Base-by-base conservation (phyloP, 257 asterid genomes). In the Dorcoceras hygrometricum region DNA sequence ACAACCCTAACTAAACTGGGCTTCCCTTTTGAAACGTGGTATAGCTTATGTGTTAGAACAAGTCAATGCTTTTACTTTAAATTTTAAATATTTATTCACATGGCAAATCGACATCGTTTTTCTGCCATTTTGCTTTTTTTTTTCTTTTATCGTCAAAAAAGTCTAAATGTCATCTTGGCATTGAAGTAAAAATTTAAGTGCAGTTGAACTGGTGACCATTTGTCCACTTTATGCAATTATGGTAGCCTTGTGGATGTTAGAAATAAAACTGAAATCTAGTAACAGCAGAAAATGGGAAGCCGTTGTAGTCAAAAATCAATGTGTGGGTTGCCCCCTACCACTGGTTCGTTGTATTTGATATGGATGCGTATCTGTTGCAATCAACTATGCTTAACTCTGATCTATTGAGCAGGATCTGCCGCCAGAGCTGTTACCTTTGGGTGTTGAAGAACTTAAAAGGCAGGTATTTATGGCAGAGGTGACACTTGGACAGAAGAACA, bases 381-480 rank as follows among this genome's bases (percentile, higher is more conserved):
- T 54, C 12, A 50, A 56, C 0, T 43, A 34, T 64, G 62, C 69
- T 43, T 11, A 23, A 43, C 50, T 54, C 48, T 57, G 28, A 2
- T n/a, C 53, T 66, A 61, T 51, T 54, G 59, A 68, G 68, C 83
- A 81, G 87, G 79, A 79, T 59, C 39, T 79, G 62, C 77, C 79
- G 46, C 75, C 74, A 68, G 80, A 74, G 53, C 66, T 65, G 76
- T 63, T 77, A 63, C 70, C 81, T 69, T 78, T 73, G 5, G 55
- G 71, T 43, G 81, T 81, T 53, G 86, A 79, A 74, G 91, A 81
- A 58, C 88, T 89, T 76, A 82, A 76, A 71, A 80, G 80, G 73
- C 73, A 75, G 63, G 76, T 80, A 36, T 2, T 60, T 59, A 71
- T 73, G 72, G 81, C 81, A 55, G 90, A 89, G 70, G 81, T 57